Evolutionary conservation across 2,329 filamentous ascomycete genomes (phyloP), one percentile per base, ranked within the genome.

Genomic region (Aureobasidium lini): DNA sequence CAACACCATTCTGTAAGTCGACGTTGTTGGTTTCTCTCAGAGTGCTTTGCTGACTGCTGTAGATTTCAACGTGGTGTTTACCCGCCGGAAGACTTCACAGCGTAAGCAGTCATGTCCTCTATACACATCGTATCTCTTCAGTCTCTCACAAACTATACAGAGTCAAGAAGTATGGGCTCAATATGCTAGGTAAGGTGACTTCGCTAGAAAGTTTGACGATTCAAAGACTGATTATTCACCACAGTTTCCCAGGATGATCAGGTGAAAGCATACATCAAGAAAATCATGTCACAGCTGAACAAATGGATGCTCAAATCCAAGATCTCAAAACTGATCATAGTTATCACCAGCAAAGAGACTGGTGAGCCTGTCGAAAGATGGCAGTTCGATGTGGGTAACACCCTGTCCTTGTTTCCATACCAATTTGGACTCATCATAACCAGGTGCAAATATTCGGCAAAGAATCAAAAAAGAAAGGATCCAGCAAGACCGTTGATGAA

Each of bases 91-190:
- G 94, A 99, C 77, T 99, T 99, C 72, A 90, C 89, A 66, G 88
- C 91, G 88, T 92, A 77, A 71, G 86, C 75, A 29, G 18, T 6
- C 23, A 44, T 34, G 6, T 28, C 18, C 16, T 6, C 11, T 32
- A 13, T 23, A 43, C 7, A 6, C 11, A n/a, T 13, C 8, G 8
- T 15, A 11, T 36, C 4, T 15, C 15, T 50, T 37, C 1, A 16
- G 11, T n/a, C 6, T 48, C 57, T 52, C n/a, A 61, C 60, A 60
- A 50, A 47, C 16, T 34, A 1, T 56, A 23, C 42, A 82, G 84
- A 11, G 92, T 99, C 70, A 99, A 99, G 79, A 99, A 99, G 78
- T 99, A 99, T 87, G 94, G 94, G 68, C 84, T 99, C 69, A 97
- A 96, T 69, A 96, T 96, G 91, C 88, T 96, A 68, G 84, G 85